Evolutionary conservation across 2,329 filamentous ascomycete genomes (phyloP).

Genomic region (Westerdykella sp.): DNA sequence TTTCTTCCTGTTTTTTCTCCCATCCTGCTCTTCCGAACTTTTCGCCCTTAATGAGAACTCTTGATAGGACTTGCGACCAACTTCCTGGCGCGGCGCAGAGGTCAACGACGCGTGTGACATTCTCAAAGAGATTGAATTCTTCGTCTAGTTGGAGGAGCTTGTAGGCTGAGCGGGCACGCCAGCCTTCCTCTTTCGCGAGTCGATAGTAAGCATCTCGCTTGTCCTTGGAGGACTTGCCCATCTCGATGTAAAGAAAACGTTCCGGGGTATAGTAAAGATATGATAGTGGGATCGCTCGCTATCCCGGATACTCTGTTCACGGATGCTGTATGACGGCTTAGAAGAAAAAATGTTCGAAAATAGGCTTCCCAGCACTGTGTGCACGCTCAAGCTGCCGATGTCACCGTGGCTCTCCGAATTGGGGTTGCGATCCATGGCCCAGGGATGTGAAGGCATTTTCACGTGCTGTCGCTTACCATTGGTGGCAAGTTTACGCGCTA

Average conservation of each 20-base stretch:
- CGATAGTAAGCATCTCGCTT: conserved; percentile 98
- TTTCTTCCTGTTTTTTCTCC: conserved; percentile 75
- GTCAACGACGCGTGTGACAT: conserved; percentile 88
- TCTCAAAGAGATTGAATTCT: conserved; percentile 91
- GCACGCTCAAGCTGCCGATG: background rate
- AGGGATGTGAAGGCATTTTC: no score
- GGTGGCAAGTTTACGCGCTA: background rate
- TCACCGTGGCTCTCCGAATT: background rate
- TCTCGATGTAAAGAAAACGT: conserved; percentile 31
- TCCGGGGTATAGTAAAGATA: no score
- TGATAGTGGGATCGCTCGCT: no score
- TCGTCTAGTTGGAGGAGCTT: conserved; percentile 93
- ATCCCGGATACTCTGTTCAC: no score
- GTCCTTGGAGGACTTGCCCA: conserved; percentile 98
- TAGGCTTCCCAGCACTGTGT: no score
- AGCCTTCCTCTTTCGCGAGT: conserved; percentile 96
- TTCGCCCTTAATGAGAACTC: conserved; percentile 88
- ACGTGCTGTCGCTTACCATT: no score
- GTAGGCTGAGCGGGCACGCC: conserved; percentile 93
- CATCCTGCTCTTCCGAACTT: conserved; percentile 79
- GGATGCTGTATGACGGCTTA: no score
- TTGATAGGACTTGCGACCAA: conserved; percentile 94
- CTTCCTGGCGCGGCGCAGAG: conserved; percentile 92
- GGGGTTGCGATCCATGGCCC: background rate
- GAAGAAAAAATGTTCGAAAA: no score